Evolutionary conservation across 2,329 filamentous ascomycete species (phyloP).

Genomic region (Alternaria solani): DNA sequence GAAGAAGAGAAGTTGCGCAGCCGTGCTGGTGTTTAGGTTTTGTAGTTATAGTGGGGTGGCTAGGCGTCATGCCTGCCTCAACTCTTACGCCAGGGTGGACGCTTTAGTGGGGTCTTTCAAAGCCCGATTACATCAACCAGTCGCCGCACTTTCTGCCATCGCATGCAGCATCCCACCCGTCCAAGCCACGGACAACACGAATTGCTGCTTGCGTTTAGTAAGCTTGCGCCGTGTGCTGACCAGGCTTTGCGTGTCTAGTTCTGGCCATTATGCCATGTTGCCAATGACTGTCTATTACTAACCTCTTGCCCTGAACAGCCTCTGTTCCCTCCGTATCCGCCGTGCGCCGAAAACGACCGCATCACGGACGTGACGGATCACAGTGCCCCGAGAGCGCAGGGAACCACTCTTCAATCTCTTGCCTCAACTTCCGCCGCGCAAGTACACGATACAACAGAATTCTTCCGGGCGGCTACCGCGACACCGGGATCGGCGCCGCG

Average conservation of each 20-base stretch:
- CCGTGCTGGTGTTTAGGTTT: constrained; percentile 21
- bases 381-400: constrained; percentile 9
- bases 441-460: constrained; percentile 20
- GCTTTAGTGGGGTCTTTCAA: constrained; percentile 16
- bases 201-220: constrained; percentile 7
- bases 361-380: constrained; percentile 5
- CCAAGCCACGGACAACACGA: background rate
- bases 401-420: constrained; percentile 5
- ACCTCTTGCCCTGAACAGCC: constrained; percentile 13
- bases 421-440: constrained; percentile 2
- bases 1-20: constrained; percentile 25
- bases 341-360: constrained; percentile 18
- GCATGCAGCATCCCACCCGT: constrained; percentile 5
- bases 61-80: constrained; percentile 20
- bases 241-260: constrained; percentile 1
- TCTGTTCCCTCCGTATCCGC: constrained; percentile 6
- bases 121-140: constrained; percentile 25
- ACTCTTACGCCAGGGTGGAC: constrained; percentile 15
- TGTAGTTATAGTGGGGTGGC: constrained; percentile 29
- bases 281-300: constrained; percentile 20
- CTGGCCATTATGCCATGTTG: background rate
- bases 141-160: constrained; percentile 13
- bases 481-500: constrained; percentile 33
- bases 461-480: constrained; percentile 35
- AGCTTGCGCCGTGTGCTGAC: constrained; percentile 11